These are phyloP conservation scores for Coemansia sp. DNA, from an alignment of 192 early-diverging fungal species.

Conservation along the genomic window DNA sequence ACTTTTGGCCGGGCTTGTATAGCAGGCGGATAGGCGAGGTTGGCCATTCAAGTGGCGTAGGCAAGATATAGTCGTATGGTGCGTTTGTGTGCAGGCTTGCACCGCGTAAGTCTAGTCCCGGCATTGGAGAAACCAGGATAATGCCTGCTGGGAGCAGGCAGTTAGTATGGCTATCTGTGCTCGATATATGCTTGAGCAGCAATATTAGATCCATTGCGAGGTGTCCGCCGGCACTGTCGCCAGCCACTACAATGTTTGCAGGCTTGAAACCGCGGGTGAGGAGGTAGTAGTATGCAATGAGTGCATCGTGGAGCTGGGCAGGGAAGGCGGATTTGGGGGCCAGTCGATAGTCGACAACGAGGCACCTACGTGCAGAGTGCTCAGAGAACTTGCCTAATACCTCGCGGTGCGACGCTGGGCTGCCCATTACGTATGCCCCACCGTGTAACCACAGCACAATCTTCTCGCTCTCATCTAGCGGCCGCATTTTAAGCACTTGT, in stretches of 20 bases:
- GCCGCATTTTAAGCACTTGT: neutral
- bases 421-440: constrained; percentile 60
- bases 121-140: constrained; percentile 56
- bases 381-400: constrained; percentile 56
- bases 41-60: constrained; percentile 17
- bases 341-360: constrained; percentile 49
- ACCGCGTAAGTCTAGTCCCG: constrained; percentile 11
- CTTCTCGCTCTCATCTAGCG: constrained; percentile 3
- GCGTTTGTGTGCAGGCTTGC: constrained; percentile 18
- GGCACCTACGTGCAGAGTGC: constrained; percentile 22
- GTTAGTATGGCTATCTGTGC: constrained; percentile 6
- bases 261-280: constrained; percentile 58
- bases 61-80: constrained; percentile 20
- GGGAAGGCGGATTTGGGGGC: constrained; percentile 50
- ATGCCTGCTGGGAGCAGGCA: constrained; percentile 50
- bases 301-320: constrained; percentile 63
- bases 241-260: constrained; percentile 59
- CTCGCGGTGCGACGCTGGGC: constrained; percentile 51
- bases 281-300: constrained; percentile 56
- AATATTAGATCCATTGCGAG: constrained; percentile 57
- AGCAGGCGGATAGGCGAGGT: constrained; percentile 18
- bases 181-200: constrained; percentile 58
- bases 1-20: constrained; percentile 30
- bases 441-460: constrained; percentile 78
- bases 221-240: constrained; percentile 73